phyloP scores from a whole-genome alignment of 2,329 filamentous ascomycete genomes.

The Chaetomium sp. region DNA sequence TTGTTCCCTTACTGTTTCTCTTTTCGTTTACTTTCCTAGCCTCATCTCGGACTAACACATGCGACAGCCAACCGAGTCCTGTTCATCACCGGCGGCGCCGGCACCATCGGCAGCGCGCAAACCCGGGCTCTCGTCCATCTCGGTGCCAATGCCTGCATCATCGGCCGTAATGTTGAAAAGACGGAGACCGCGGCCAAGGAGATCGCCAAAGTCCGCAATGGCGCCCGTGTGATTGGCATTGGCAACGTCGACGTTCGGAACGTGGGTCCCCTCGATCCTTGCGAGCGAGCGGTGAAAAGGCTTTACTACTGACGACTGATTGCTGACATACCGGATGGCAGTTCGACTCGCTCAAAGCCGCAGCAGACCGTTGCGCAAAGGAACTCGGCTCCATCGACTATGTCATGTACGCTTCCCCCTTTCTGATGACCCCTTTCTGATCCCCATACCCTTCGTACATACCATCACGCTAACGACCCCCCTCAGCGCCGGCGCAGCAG shows the following conservation, averaged over 20 bases:
- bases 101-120: conserved; percentile 90
- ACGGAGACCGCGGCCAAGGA: conserved; percentile 74
- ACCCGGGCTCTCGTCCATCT: conserved; percentile 85
- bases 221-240: conserved; percentile 80
- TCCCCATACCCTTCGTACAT: not conserved
- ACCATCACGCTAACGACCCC: conserved; percentile 6
- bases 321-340: conserved; percentile 24
- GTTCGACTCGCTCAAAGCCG: conserved; percentile 59
- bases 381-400: conserved; percentile 88
- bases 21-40: not conserved
- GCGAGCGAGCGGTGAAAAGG: too few species aligned
- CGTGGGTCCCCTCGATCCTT: conserved; percentile 35
- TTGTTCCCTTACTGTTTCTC: conserved; percentile 8
- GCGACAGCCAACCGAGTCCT: conserved; percentile 71
- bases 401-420: conserved; percentile 63
- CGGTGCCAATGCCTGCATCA: conserved; percentile 88
- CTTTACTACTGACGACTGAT: not conserved
- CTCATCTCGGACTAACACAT: not conserved
- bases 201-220: conserved; percentile 70
- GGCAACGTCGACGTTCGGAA: conserved; percentile 74
- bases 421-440: too few species aligned
- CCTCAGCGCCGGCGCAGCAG: conserved; percentile 78
- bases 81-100: conserved; percentile 92
- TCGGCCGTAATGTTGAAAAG: conserved; percentile 84
- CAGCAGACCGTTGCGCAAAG: conserved; percentile 70